phyloP scores from a whole-genome alignment of 2,329 filamentous ascomycete genomes.

The Colletotrichum caudatum region DNA sequence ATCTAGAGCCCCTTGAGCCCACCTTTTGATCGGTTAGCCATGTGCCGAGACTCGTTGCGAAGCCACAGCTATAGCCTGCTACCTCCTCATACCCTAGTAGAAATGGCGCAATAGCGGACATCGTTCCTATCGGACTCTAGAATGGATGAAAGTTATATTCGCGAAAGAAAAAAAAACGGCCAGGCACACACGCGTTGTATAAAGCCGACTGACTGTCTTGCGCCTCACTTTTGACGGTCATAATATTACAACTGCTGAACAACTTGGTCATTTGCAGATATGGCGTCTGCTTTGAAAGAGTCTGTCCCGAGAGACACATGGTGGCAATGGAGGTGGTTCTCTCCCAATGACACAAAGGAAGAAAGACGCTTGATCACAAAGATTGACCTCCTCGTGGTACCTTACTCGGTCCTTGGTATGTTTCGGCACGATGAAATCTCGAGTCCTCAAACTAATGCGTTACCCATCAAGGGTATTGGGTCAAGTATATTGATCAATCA shows the following conservation, averaged over 20 bases:
- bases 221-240: not conserved
- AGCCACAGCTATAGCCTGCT: too few species aligned
- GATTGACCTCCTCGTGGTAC: conserved; percentile 54
- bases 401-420: too few species aligned
- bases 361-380: conserved; percentile 51
- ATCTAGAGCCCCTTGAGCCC: not conserved
- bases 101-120: conserved; percentile 17
- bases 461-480: too few species aligned
- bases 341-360: conserved; percentile 57
- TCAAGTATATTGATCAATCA: too few species aligned
- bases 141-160: too few species aligned
- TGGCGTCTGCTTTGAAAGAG: conserved; percentile 5
- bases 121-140: not conserved
- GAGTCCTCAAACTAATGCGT: too few species aligned
- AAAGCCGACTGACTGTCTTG: not conserved
- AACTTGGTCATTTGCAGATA: not conserved
- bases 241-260: not conserved
- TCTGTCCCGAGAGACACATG: conserved; percentile 45
- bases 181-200: not conserved
- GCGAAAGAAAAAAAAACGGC: not conserved
- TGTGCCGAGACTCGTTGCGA: not conserved
- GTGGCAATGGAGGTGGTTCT: conserved; percentile 61
- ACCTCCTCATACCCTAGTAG: not conserved
- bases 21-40: not conserved
- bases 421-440: too few species aligned